phyloP scores from a whole-genome alignment of 2,329 filamentous ascomycete species.

The Myriosclerotinia duriaeana region DNA sequence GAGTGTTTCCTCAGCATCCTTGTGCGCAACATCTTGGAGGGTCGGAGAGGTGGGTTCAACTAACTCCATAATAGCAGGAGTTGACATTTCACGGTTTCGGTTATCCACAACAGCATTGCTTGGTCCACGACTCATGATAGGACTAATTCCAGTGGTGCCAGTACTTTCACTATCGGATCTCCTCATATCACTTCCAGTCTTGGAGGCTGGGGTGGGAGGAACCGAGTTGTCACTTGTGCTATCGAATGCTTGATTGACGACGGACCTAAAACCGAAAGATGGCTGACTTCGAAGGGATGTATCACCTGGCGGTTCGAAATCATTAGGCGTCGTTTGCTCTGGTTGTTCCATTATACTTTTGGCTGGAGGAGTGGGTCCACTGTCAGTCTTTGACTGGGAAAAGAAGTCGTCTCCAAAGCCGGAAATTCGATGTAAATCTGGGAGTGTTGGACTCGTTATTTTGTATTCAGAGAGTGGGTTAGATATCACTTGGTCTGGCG shows the following conservation, averaged over 20 bases:
- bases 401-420: slow-evolving; percentile 61
- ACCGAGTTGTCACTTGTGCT: slow-evolving; percentile 51
- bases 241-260: slow-evolving; percentile 66
- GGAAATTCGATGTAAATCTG: slow-evolving; percentile 58
- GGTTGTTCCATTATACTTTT: slow-evolving; percentile 11
- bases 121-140: slow-evolving; percentile 59
- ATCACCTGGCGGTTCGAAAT: slow-evolving; percentile 20
- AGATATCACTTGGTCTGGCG: slow-evolving; percentile 14
- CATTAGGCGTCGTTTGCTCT: not conserved
- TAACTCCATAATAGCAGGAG: slow-evolving; percentile 58
- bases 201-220: slow-evolving; percentile 52
- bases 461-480: slow-evolving; percentile 25
- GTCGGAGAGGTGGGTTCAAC: slow-evolving; percentile 35
- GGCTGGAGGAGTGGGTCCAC: slow-evolving; percentile 12
- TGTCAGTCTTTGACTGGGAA: slow-evolving; percentile 36
- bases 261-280: slow-evolving; percentile 56
- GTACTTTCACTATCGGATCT: slow-evolving; percentile 64
- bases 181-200: slow-evolving; percentile 49
- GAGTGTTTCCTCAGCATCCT: slow-evolving; percentile 26
- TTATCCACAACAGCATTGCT: slow-evolving; percentile 43
- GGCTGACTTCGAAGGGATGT: slow-evolving; percentile 50
- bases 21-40: not conserved
- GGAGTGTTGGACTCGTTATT: slow-evolving; percentile 58
- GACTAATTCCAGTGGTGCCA: slow-evolving; percentile 51
- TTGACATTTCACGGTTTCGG: slow-evolving; percentile 43